Base-by-base conservation (phyloP, 2,329 filamentous ascomycete species). In the Aspergillus sergii region DNA sequence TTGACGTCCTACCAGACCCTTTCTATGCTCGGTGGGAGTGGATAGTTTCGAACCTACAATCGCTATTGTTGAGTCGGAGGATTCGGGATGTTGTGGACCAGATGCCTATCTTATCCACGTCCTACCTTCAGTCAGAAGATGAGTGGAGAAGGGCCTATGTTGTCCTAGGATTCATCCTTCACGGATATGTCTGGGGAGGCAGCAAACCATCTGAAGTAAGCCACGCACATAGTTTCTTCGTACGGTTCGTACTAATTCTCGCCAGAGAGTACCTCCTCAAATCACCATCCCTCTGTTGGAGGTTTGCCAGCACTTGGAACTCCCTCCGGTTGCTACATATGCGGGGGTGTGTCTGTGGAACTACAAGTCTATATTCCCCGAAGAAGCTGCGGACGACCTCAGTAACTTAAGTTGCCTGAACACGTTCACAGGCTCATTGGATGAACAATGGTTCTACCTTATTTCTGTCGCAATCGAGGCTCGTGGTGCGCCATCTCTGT, bases 381-480 rank as follows among this genome's bases (percentile, higher is more conserved):
- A 92, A 66, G 94, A 97, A 77, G 86, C 87, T 41, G 88, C 95
- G 62, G 92, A 96, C 73, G 88, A 88, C 67, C 85, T 98, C 53
- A 90, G 95, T 73, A 98, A 99, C 72, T 85, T 99, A 61, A 89
- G 92, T 46, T 95, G 92, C 2, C 84, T 98, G 64, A 88, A 89
- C 72, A 97, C 95, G 19, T 96, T 97, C 74, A 98, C 95, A 19
- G 95, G 95, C 57, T 94, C 93, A 9, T 83, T 96, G 60, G 95
- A 99, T 75, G 95, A 99, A 80, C 97, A 95, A 66, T 99, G 95
- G 95, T 99, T 99, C 76, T 99, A 98, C 76, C 85, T 99, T 14
- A 88, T 98, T 58, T 97, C 93, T 0, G 92, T 97, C 3, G 95
- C 94, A 66, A 97, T 99, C 67, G 95, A 99, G 80, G 93, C 94